A percentile compares a stretch with the other conserved stretches of the same genome.
These are phyloP conservation scores for Calonectria hawksworthii DNA, from an alignment of 2,329 filamentous ascomycete genomes.

Conservation along the genomic window DNA sequence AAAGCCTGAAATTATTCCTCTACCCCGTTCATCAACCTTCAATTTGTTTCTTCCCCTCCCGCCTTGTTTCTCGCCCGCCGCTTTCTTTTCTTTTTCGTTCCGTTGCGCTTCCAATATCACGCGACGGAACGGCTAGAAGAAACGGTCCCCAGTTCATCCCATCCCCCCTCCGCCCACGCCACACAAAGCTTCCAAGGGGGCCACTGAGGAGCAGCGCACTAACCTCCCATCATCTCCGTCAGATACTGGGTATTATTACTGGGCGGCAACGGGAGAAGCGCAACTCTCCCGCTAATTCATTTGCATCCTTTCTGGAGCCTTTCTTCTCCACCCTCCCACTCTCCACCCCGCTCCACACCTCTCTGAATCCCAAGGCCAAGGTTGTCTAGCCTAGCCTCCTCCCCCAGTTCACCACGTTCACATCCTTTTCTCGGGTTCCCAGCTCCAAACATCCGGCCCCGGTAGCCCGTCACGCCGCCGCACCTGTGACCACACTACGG, in stretches of 20 bases:
- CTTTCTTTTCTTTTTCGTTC: not conserved
- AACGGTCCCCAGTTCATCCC: conserved; percentile 22
- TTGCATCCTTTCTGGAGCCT: conserved; percentile 27
- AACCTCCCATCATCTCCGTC: conserved; percentile 15
- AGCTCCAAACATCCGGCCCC: conserved; percentile 17
- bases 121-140: conserved; percentile 8
- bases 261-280: conserved; percentile 15
- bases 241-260: conserved; percentile 12
- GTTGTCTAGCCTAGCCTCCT: conserved; percentile 16
- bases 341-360: conserved; percentile 21
- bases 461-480: conserved; percentile 26
- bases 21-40: not conserved
- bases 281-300: conserved; percentile 22
- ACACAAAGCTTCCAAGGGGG: conserved; percentile 15
- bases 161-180: conserved; percentile 13
- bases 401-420: conserved; percentile 26
- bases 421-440: conserved; percentile 19
- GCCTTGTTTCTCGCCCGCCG: not conserved
- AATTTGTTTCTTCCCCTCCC: not conserved
- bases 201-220: conserved; percentile 11
- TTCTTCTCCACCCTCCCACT: conserved; percentile 26
- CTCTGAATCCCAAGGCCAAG: conserved; percentile 16
- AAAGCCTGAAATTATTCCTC: not conserved
- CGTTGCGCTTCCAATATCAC: conserved; percentile 6
- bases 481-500: conserved; percentile 24